Base-by-base conservation (phyloP, 345 rosid genomes). In the Rhodamnia argentea region DNA sequence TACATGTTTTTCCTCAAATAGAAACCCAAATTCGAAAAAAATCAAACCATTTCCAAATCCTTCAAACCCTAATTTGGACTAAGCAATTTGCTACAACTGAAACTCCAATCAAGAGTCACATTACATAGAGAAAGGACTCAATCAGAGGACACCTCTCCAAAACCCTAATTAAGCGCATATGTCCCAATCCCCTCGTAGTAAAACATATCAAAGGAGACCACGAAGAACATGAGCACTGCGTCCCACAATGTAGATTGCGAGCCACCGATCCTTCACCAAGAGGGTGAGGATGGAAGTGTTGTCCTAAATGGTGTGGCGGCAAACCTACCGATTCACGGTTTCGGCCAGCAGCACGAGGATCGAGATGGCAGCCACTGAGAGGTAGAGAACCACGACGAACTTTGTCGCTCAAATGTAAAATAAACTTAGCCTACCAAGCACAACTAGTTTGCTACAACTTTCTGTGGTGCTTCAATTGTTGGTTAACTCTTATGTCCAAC, bases 311-410 rank as follows among this genome's bases (percentile, higher is more conserved):
- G 99, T 93, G 89, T 94, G 95, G 60, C 93, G 92, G 83, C 99
- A 97, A 5, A 99, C 99, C 85, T 97, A 98, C 90, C 98, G 95
- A 88, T 97, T 97, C 1, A 99, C 96, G 57, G 95, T 99, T 85
- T 97, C 99, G 3, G 98, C 99, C 29, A 98, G 99, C 53, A 97
- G 88, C 99, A 97, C 96, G 86, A 97, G 94, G 40, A 96, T 97
- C 26, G 98, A 97, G 86, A 97, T 96, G 88, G 91, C 91, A 32
- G 98, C 95, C 58, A 97, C 52, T 85, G 95, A 93, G 70, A 97
- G 92, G 22, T 99, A 98, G 14, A 96, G 90, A 89, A 94, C 98
- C 83, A 96, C 98, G 70, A 20, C 10, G 8, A 53, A 53, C 22
- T 53, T 53, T 15, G 20, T 53, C 6, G 56, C 51, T 47, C 56